Base-by-base conservation (phyloP, 257 asterid genomes). In the Capsicum rhomboideum region DNA sequence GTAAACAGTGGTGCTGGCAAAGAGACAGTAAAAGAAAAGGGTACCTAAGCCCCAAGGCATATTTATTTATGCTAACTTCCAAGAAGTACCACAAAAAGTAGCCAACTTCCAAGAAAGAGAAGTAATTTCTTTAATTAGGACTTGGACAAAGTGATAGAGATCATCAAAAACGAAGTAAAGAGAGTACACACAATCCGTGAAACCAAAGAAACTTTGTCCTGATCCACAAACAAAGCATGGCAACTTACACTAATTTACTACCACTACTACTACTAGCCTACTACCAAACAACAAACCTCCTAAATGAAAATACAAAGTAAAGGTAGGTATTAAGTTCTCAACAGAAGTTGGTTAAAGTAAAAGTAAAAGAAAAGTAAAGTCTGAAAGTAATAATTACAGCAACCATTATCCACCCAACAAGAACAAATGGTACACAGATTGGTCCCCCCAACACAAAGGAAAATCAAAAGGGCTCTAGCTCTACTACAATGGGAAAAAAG, bases 361-460 rank as follows among this genome's bases (percentile, higher is more conserved):
- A 92, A 84, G 85, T 49, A 84, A 90, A 92, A 84, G 85, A 49
- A 84, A 92, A 85, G 83, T 52, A 64, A 87, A 85, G 83, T 88
- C 85, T 79, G 84, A 84, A 37, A 79, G 83, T 80, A 84, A 88
- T 85, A 83, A 87, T 87, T 83, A 85, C 89, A 84, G 79, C 82
- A 80, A 85, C 90, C 84, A 88, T 79, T 37, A 79, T 84, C 89
- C 83, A 79, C 82, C 84, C 83, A 68, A 84, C 85, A 84, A 82
- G 84, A 82, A 79, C 63, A 82, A 82, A 86, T 66, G 54, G 50
- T 77, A 83, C 82, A 56, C 54, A 78, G 23, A 56, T 6, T 26
- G 26, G 40, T 16, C 77, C 86, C 83, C 86, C 40, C 80, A 28
- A 59, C 86, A 79, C 67, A 72, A 37, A 50, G 46, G 53, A 42